These are phyloP conservation scores for Coniochaeta hoffmannii DNA, from an alignment of 2,329 filamentous ascomycete species.

Conservation along the genomic window DNA sequence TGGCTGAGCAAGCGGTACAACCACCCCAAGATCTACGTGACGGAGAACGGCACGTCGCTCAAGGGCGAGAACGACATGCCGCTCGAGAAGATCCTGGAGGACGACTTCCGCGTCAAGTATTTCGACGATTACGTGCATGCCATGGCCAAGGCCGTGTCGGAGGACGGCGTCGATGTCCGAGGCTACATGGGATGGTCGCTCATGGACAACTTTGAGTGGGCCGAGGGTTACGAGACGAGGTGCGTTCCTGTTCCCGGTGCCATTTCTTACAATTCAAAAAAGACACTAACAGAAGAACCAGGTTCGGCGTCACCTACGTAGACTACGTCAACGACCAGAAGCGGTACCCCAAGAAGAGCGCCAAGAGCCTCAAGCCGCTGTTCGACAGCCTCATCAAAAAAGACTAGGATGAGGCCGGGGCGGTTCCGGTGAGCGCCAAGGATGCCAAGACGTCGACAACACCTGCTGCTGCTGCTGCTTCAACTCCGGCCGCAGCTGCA, in stretches of 20 bases:
- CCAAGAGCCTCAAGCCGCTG: constrained; percentile 59
- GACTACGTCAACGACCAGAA: constrained; percentile 77
- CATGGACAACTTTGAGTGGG: constrained; percentile 89
- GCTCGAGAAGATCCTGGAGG: constrained; percentile 63
- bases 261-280: neutral
- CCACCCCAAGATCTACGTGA: constrained; percentile 74
- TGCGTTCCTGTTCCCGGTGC: neutral
- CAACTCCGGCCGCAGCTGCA: neutral
- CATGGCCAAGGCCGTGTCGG: constrained; percentile 61
- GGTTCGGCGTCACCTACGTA: constrained; percentile 74
- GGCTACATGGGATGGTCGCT: constrained; percentile 85
- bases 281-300: neutral
- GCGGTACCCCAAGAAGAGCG: constrained; percentile 78
- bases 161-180: constrained; percentile 70
- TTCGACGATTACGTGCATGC: constrained; percentile 71
- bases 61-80: constrained; percentile 75
- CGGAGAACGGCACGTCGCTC: constrained; percentile 80
- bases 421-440: constrained; percentile 2
- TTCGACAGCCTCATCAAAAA: constrained; percentile 66
- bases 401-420: constrained; percentile 25
- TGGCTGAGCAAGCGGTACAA: constrained; percentile 75
- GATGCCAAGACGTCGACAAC: constrained; percentile 1
- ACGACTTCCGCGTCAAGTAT: constrained; percentile 76
- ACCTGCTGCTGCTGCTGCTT: neutral
- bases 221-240: constrained; percentile 81